Evolutionary conservation across 495 filamentous ascomycete species (phyloP).

Genomic region (Thermothielavioides terrestris): DNA sequence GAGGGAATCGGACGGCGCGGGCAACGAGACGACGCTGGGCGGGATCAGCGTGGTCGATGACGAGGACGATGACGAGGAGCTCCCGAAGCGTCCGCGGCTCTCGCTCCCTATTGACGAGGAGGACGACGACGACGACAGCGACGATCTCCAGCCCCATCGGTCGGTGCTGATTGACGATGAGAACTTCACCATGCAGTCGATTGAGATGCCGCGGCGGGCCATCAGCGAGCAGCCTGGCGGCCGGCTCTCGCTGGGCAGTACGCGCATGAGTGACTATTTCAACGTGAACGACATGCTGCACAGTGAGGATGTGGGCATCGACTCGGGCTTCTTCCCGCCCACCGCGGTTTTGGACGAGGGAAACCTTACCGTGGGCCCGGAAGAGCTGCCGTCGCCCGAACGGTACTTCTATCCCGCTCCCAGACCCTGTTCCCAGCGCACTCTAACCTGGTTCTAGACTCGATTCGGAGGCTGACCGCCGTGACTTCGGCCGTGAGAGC

Average conservation of each 20-base stretch:
- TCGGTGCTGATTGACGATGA: conserved; percentile 60
- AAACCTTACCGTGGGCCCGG: conserved; percentile 5
- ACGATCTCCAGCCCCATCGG: conserved; percentile 52
- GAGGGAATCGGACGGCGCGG: not conserved
- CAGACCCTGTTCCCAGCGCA: conserved; percentile 11
- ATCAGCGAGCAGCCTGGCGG: conserved; percentile 42
- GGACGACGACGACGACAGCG: conserved; percentile 48
- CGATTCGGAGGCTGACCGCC: conserved; percentile 29
- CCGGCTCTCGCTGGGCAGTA: conserved; percentile 27
- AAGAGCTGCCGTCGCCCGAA: conserved; percentile 17
- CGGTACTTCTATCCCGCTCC: conserved; percentile 23
- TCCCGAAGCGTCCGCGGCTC: conserved; percentile 52
- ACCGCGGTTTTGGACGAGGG: conserved; percentile 27
- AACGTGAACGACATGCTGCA: conserved; percentile 34
- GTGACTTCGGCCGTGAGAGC: conserved; percentile 30
- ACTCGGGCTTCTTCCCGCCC: conserved; percentile 38
- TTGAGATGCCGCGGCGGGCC: conserved; percentile 61
- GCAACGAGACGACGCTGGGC: conserved; percentile 17
- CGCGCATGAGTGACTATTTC: conserved; percentile 61
- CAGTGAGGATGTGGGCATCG: conserved; percentile 42
- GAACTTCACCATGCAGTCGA: conserved; percentile 56
- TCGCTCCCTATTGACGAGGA: conserved; percentile 59
- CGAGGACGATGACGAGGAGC: conserved; percentile 57
- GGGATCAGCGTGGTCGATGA: conserved; percentile 37
- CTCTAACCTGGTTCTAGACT: conserved; percentile 23